Conservation (phyloP, 2,329 filamentous ascomycete species). For the Calonectria henricotiae region DNA sequence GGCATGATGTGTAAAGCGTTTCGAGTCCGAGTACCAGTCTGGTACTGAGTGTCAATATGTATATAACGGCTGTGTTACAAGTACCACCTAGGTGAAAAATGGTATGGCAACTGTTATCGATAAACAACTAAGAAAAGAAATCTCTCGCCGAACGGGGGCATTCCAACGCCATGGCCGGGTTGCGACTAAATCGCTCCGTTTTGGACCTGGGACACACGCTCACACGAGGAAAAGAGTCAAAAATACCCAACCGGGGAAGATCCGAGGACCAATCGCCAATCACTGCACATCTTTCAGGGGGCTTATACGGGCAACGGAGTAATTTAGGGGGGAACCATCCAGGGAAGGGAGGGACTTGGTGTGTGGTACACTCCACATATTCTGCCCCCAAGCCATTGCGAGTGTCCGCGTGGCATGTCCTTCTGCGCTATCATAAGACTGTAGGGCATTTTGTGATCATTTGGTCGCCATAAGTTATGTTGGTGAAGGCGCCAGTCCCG, state of each 20-base stretch:
- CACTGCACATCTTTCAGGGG: conserved; percentile 24
- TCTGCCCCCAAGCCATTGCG: conserved; percentile 5
- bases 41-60: conserved; percentile 14
- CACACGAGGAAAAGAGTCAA: conserved; percentile 32
- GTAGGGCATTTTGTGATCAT: conserved; percentile 28
- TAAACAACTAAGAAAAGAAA: conserved; percentile 12
- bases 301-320: conserved; percentile 21
- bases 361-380: conserved; percentile 28
- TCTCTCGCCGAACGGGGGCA: conserved; percentile 7
- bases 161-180: conserved; percentile 25
- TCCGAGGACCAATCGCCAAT: conserved; percentile 31
- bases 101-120: conserved; percentile 3
- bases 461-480: conserved; percentile 32
- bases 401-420: conserved; percentile 38
- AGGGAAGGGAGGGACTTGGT: conserved; percentile 14
- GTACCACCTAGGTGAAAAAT: conserved; percentile 16
- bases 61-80: conserved; percentile 6
- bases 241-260: conserved; percentile 28
- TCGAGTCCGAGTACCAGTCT: neutral
- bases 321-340: conserved; percentile 1
- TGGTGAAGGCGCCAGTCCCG: conserved; percentile 29
- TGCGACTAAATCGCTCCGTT: conserved; percentile 20
- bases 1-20: conserved; percentile 7
- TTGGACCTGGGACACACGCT: conserved; percentile 25
- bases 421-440: conserved; percentile 29